Percentiles rank a stretch among this genome's conserved stretches.
Conservation (phyloP, 306 rosid genomes). For the Arachis stenosperma region DNA sequence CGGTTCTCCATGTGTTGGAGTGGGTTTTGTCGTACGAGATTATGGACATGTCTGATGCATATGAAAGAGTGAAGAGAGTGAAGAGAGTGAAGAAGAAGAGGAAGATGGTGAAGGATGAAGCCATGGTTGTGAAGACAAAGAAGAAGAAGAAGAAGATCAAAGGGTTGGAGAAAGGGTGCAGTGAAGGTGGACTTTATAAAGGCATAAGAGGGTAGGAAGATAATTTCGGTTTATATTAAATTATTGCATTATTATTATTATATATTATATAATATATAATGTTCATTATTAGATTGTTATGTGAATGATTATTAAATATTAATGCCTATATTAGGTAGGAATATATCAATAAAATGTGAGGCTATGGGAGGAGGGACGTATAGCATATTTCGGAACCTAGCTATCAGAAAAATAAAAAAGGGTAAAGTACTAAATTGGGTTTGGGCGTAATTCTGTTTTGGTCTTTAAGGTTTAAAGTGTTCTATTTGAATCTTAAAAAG, state of each 20-base stretch:
- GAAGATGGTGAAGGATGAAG: background rate
- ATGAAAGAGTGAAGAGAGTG: conserved; percentile 51
- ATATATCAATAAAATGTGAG: no score
- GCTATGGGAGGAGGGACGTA: no score
- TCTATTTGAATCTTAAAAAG: no score
- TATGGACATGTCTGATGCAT: conserved; percentile 77
- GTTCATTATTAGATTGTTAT: no score
- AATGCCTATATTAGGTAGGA: no score
- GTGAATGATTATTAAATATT: no score
- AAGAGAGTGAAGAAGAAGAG: conserved; percentile 42
- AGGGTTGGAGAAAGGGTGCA: conserved; percentile 20
- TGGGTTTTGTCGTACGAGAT: conserved; percentile 55
- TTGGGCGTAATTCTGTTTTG: no score
- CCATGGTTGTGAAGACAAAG: background rate
- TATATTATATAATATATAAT: no score
- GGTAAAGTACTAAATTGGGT: no score
- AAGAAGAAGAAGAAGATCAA: background rate
- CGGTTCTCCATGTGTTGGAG: conserved; percentile 49
- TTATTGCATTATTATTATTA: background rate
- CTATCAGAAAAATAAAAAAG: no score
- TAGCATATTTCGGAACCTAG: no score
- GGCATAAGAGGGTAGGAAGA: background rate
- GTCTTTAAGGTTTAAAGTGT: no score
- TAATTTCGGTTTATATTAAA: background rate
- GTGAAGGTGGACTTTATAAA: conserved; percentile 52